phyloP scores from a whole-genome alignment of 2,329 filamentous ascomycete genomes.

The Colletotrichum shisoi region DNA sequence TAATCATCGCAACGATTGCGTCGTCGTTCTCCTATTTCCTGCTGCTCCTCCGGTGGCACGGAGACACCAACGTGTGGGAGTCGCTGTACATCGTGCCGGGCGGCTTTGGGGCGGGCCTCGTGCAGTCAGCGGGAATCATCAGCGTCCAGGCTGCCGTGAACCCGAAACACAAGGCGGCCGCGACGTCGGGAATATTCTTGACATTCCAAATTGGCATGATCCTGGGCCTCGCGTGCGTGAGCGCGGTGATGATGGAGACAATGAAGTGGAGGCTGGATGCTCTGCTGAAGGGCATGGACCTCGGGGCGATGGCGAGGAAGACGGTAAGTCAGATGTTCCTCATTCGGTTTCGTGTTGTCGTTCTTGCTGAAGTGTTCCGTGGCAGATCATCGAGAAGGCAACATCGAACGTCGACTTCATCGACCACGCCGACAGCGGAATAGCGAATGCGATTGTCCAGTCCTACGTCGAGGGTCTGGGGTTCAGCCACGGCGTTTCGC shows the following conservation, averaged over 20 bases:
- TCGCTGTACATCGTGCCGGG: conserved; percentile 67
- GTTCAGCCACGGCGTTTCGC: conserved; percentile 48
- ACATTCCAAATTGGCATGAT: conserved; percentile 50
- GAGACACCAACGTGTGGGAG: conserved; percentile 62
- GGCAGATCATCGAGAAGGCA: conserved; percentile 47
- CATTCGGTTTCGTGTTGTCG: not conserved
- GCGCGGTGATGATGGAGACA: conserved; percentile 47
- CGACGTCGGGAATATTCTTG: conserved; percentile 54
- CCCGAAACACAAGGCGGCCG: conserved; percentile 51
- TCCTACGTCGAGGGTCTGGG: conserved; percentile 49
- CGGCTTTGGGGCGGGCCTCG: conserved; percentile 54
- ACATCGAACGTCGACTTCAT: conserved; percentile 48
- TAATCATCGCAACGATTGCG: conserved; percentile 59
- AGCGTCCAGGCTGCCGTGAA: conserved; percentile 53
- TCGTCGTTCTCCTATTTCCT: conserved; percentile 61
- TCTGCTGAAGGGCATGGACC: conserved; percentile 33
- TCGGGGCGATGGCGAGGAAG: conserved; percentile 32
- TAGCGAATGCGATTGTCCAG: conserved; percentile 45
- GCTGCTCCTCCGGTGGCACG: conserved; percentile 66
- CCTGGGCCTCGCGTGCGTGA: conserved; percentile 51
- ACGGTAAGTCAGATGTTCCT: conserved; percentile 18
- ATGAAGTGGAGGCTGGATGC: conserved; percentile 39
- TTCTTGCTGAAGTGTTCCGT: not conserved
- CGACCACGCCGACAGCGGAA: conserved; percentile 41
- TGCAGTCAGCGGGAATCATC: conserved; percentile 53